phyloP scores from a whole-genome alignment of 2,329 filamentous ascomycete genomes.

The Pseudofabraea citricarpa region DNA sequence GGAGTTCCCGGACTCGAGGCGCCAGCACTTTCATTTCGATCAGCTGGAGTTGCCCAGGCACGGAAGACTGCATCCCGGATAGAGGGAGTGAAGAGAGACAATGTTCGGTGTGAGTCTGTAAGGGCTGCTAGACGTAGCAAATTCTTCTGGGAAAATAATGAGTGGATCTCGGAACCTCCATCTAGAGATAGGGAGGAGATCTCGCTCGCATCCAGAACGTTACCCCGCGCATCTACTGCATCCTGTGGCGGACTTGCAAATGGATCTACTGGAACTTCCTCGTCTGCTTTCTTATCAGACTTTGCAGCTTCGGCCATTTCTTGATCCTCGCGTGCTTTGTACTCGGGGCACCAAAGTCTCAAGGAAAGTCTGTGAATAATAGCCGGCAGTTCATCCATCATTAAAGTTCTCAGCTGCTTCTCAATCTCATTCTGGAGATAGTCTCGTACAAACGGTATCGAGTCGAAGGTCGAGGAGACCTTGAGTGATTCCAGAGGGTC shows the following conservation, averaged over 20 bases:
- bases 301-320: slow-evolving; percentile 45
- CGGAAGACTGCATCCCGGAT: slow-evolving; percentile 87
- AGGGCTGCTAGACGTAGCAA: slow-evolving; percentile 76
- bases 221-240: slow-evolving; percentile 75
- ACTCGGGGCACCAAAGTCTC: slow-evolving; percentile 84
- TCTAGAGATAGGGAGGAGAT: slow-evolving; percentile 76
- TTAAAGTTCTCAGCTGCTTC: slow-evolving; percentile 81
- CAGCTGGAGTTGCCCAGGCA: slow-evolving; percentile 79
- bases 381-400: slow-evolving; percentile 96
- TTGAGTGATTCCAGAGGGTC: slow-evolving; percentile 96
- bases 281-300: slow-evolving; percentile 41
- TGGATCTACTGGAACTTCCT: slow-evolving; percentile 61
- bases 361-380: slow-evolving; percentile 93
- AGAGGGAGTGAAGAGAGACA: slow-evolving; percentile 88
- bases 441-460: slow-evolving; percentile 95
- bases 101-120: slow-evolving; percentile 81
- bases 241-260: slow-evolving; percentile 76
- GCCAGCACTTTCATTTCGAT: slow-evolving; percentile 55
- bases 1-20: slow-evolving; percentile 32
- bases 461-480: slow-evolving; percentile 98
- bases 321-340: slow-evolving; percentile 61
- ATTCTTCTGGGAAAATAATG: slow-evolving; percentile 94
- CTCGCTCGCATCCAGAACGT: slow-evolving; percentile 68
- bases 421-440: slow-evolving; percentile 97
- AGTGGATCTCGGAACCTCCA: slow-evolving; percentile 74